Percentiles rank a stretch among this genome's conserved stretches.
Evolutionary conservation across 148 eudicot species (phyloP).

Genomic region (Dysphania ambrosioides): DNA sequence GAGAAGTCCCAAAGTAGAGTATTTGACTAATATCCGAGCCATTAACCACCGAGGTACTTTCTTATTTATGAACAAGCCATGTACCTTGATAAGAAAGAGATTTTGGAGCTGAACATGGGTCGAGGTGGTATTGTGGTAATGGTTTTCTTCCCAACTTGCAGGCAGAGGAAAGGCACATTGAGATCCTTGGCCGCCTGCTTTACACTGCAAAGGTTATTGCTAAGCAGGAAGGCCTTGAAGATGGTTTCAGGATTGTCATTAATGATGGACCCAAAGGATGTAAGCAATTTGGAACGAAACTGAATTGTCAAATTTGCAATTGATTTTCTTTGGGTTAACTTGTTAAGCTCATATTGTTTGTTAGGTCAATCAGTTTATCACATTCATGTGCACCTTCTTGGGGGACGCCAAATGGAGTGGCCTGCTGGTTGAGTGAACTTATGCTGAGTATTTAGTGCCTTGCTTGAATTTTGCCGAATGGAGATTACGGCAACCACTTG

Average conservation of each 20-base stretch:
- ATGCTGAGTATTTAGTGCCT: too few relatives aligned
- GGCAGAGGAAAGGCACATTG: slow-evolving; percentile 87
- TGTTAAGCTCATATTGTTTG: slow-evolving; percentile 6
- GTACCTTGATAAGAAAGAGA: background rate
- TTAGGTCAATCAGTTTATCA: slow-evolving; percentile 96
- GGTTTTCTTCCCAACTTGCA: slow-evolving; percentile 21
- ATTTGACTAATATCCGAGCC: background rate
- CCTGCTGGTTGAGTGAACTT: slow-evolving; percentile 65
- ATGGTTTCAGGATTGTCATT: slow-evolving; percentile 80
- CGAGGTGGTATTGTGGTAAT: background rate
- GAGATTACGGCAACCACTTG: background rate
- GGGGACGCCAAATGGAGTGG: slow-evolving; percentile 98
- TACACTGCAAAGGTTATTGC: slow-evolving; percentile 85
- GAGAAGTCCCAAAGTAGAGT: background rate
- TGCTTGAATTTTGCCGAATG: background rate
- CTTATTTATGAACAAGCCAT: background rate
- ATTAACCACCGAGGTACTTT: background rate
- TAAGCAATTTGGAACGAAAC: slow-evolving; percentile 25
- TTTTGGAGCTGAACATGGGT: background rate
- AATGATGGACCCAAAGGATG: slow-evolving; percentile 91
- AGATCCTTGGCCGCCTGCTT: slow-evolving; percentile 80
- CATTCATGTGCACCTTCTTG: slow-evolving; percentile 81
- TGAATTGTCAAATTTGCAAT: background rate
- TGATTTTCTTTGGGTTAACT: slow-evolving; percentile 12
- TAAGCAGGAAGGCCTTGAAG: slow-evolving; percentile 84